Percentiles rank a stretch among this genome's conserved stretches.
Evolutionary conservation across 441 rosid species (phyloP).

Genomic region (Pelargonium citronellum): DNA sequence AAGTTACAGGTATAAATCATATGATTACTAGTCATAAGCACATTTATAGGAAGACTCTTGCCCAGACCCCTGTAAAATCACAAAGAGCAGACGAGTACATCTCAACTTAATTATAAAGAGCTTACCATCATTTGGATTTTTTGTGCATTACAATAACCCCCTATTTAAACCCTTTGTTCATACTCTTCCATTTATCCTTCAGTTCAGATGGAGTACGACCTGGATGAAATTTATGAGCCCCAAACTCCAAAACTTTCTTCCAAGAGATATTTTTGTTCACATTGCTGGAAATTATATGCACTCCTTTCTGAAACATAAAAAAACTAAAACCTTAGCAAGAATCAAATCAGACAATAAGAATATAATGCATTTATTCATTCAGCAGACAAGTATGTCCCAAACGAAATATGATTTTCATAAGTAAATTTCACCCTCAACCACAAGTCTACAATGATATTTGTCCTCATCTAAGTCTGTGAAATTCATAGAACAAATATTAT

Average conservation of each 20-base stretch:
- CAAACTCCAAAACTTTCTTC: not conserved
- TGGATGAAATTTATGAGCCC: not conserved
- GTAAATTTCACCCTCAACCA: no score
- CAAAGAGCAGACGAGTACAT: not conserved
- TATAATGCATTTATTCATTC: not conserved
- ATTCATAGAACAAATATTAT: no score
- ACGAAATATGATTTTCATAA: no score
- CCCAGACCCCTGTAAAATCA: not conserved
- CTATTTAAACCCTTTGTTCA: not conserved
- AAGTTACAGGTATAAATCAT: not conserved
- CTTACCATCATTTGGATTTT: not conserved
- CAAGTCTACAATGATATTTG: no score
- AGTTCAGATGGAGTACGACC: not conserved
- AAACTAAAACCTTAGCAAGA: not conserved
- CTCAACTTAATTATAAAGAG: not conserved
- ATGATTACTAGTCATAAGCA: not conserved
- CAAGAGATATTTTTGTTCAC: not conserved
- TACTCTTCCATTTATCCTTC: conserved; percentile 1
- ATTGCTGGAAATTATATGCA: not conserved
- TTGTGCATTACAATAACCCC: not conserved
- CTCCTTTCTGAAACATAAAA: not conserved
- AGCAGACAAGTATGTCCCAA: no score
- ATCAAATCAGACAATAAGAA: not conserved
- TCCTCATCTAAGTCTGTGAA: no score
- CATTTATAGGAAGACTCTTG: not conserved